Base-by-base conservation (phyloP, 306 rosid species). In the Echinosophora koreensis region DNA sequence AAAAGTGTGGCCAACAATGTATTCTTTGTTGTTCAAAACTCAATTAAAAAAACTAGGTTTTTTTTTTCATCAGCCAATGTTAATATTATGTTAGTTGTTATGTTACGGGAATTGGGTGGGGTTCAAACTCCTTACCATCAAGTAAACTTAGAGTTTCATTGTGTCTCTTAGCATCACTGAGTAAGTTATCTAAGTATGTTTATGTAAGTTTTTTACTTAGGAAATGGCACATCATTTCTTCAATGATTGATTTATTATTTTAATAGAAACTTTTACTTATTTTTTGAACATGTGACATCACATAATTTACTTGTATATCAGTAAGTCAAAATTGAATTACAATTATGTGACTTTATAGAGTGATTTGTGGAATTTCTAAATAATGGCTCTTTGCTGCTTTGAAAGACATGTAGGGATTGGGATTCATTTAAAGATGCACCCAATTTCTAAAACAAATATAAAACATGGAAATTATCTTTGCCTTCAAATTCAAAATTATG, bases 21-120 rank as follows among this genome's bases (percentile, higher is more conserved):
- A 42, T 58, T 73, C n/a, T 44, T 8, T 73, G 17, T 55, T 18
- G 34, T 10, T 44, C 13, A 44, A 73, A 28, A 57, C 69, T 68
- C 49, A 50, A 44, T 16, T 74, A 0, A 74, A 32, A n/a, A n/a
- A n/a, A n/a, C n/a, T n/a, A n/a, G n/a, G n/a, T n/a, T n/a, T n/a
- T n/a, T n/a, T n/a, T n/a, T n/a, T n/a, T n/a, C n/a, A n/a, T n/a
- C n/a, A n/a, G n/a, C n/a, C n/a, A n/a, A n/a, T n/a, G n/a, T n/a
- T n/a, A n/a, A n/a, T n/a, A n/a, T n/a, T n/a, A n/a, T n/a, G n/a
- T n/a, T n/a, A n/a, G n/a, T n/a, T n/a, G n/a, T n/a, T n/a, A n/a
- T n/a, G n/a, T n/a, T n/a, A n/a, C n/a, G n/a, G n/a, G n/a, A n/a
- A n/a, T n/a, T n/a, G n/a, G n/a, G n/a, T n/a, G n/a, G n/a, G n/a